Evolutionary conservation across 768 basidiomycete species (phyloP).

Genomic region (Russula ochroleuca): DNA sequence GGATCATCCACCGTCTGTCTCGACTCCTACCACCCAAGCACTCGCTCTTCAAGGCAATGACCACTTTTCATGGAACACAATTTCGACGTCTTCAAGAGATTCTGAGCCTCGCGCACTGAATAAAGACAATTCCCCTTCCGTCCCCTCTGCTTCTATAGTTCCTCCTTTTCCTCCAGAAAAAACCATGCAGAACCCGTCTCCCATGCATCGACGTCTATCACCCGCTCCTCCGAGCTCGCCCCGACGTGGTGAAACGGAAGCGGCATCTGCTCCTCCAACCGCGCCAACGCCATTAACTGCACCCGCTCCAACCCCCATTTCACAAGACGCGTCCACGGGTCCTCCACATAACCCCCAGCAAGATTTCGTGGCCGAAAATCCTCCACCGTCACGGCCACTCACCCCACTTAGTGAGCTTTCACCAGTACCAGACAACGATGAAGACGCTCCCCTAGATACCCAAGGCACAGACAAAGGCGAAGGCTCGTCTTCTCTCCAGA

Average conservation of each 20-base stretch:
- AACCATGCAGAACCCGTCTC: slow-evolving; percentile 14
- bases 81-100: slow-evolving; percentile 15
- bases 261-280: not conserved
- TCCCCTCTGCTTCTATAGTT: slow-evolving; percentile 9
- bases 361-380: slow-evolving; percentile 22
- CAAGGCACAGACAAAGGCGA: slow-evolving; percentile 30
- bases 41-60: slow-evolving; percentile 21
- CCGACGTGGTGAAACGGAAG: slow-evolving; percentile 17
- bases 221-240: slow-evolving; percentile 24
- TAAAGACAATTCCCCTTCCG: slow-evolving; percentile 16
- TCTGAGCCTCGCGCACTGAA: slow-evolving; percentile 23
- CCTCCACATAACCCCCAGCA: slow-evolving; percentile 26
- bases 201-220: slow-evolving; percentile 18
- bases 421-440: slow-evolving; percentile 57
- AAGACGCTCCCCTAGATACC: slow-evolving; percentile 41
- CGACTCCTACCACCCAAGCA: slow-evolving; percentile 28
- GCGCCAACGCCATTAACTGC: not conserved
- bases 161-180: slow-evolving; percentile 16
- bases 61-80: slow-evolving; percentile 25
- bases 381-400: slow-evolving; percentile 48
- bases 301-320: slow-evolving; percentile 26
- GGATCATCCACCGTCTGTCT: slow-evolving; percentile 32
- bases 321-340: slow-evolving; percentile 13
- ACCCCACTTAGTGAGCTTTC: slow-evolving; percentile 78
- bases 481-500: slow-evolving; percentile 20